These are phyloP conservation scores for Talaromyces sp. DNA, from an alignment of 2,329 filamentous ascomycete genomes.

Conservation along the genomic window DNA sequence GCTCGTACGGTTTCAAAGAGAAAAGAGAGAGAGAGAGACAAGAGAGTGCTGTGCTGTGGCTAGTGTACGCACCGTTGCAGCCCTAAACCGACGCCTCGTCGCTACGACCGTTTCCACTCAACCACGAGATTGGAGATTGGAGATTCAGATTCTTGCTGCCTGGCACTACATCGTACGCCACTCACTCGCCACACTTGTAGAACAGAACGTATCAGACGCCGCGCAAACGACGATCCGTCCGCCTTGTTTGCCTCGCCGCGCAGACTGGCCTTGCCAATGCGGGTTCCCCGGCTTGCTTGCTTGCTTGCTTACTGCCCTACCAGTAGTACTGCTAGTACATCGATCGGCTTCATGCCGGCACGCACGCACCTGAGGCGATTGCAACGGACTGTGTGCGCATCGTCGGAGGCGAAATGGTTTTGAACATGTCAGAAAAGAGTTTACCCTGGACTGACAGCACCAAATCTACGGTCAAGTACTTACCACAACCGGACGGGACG, in stretches of 20 bases:
- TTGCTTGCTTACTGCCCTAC: too few relatives aligned
- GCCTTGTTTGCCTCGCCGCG: neutral
- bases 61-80: slow-evolving; percentile 2
- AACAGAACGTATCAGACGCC: neutral
- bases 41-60: too few relatives aligned
- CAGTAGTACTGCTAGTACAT: too few relatives aligned
- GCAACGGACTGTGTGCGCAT: neutral
- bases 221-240: neutral
- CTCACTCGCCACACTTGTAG: neutral
- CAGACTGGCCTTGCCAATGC: neutral
- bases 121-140: too few relatives aligned
- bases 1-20: too few relatives aligned
- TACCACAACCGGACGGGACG: neutral
- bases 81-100: neutral
- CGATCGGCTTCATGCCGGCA: neutral
- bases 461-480: neutral
- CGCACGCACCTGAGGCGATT: neutral
- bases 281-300: neutral
- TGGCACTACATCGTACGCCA: neutral
- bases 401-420: neutral
- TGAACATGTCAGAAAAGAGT: slow-evolving; percentile 1
- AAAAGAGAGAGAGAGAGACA: too few relatives aligned
- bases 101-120: neutral
- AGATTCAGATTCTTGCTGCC: neutral
- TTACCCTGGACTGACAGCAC: neutral